These are phyloP conservation scores for Tetracladium marchalianum DNA, from an alignment of 495 filamentous ascomycete genomes.

Conservation along the genomic window DNA sequence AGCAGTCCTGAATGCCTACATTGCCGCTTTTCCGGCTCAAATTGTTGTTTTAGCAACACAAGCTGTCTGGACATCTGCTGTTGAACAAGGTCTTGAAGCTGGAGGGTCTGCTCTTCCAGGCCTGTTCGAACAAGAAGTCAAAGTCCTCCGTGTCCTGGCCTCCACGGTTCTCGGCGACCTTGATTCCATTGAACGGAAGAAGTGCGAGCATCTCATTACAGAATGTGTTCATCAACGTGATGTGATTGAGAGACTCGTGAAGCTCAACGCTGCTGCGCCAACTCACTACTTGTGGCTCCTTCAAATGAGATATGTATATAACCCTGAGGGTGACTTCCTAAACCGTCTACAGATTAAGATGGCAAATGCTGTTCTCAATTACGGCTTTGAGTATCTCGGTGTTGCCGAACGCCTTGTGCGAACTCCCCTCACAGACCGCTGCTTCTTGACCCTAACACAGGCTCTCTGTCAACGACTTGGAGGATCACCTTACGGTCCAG, in stretches of 20 bases:
- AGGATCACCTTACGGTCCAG: constrained; percentile 94
- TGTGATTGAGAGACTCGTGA: constrained; percentile 71
- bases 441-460: constrained; percentile 95
- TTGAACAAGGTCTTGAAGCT: constrained; percentile 61
- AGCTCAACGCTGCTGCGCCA: constrained; percentile 61
- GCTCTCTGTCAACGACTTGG: constrained; percentile 90
- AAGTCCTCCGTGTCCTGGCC: constrained; percentile 73
- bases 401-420: constrained; percentile 91
- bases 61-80: constrained; percentile 79
- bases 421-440: constrained; percentile 92
- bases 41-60: constrained; percentile 95
- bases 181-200: constrained; percentile 78
- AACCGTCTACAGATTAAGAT: constrained; percentile 85
- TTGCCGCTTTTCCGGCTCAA: constrained; percentile 77
- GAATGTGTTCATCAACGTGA: constrained; percentile 98
- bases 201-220: constrained; percentile 97
- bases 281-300: constrained; percentile 87
- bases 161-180: constrained; percentile 84
- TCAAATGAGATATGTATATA: constrained; percentile 96
- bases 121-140: constrained; percentile 66
- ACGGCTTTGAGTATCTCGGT: constrained; percentile 96
- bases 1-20: constrained; percentile 61
- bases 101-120: constrained; percentile 56
- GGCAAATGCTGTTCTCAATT: constrained; percentile 91
- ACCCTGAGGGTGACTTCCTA: constrained; percentile 66